Evolutionary conservation across 805 yeast species (phyloP), one percentile per base, ranked within the genome.

Genomic region (fission yeast (Schizosaccharomyces pombe)): DNA sequence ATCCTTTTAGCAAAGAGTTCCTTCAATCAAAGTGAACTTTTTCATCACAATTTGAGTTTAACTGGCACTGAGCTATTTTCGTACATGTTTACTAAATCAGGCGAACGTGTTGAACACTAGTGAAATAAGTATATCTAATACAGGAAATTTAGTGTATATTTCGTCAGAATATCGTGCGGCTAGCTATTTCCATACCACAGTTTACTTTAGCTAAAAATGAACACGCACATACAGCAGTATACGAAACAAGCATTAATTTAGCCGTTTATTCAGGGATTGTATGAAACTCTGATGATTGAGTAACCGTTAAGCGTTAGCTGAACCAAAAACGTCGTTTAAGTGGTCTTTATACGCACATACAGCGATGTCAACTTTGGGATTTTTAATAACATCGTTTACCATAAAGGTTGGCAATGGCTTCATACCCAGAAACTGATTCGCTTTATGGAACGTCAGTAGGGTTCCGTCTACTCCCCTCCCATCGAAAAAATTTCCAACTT

Each of bases 1-100:
- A 72, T 55, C 74, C 75, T 9, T 43, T 49, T 37, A 37, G 43
- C 43, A 19, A 37, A 37, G 43, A 37, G 22, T 37, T 16, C 14
- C 43, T 37, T n/a, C n/a, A n/a, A n/a, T n/a, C n/a, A n/a, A n/a
- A n/a, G n/a, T n/a, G n/a, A n/a, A n/a, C n/a, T n/a, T n/a, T n/a
- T n/a, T n/a, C n/a, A n/a, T n/a, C n/a, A n/a, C n/a, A n/a, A n/a
- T n/a, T n/a, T n/a, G n/a, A n/a, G n/a, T n/a, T n/a, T n/a, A n/a
- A n/a, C n/a, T n/a, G n/a, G n/a, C n/a, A n/a, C n/a, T n/a, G n/a
- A n/a, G n/a, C n/a, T n/a, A n/a, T n/a, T n/a, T n/a, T n/a, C n/a
- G n/a, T n/a, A n/a, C n/a, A n/a, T n/a, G n/a, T n/a, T n/a, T n/a
- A n/a, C n/a, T n/a, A n/a, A n/a, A n/a, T n/a, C n/a, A n/a, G n/a